Evolutionary conservation across 2,329 filamentous ascomycete genomes (phyloP).

Genomic region (Biscogniauxia marginata): DNA sequence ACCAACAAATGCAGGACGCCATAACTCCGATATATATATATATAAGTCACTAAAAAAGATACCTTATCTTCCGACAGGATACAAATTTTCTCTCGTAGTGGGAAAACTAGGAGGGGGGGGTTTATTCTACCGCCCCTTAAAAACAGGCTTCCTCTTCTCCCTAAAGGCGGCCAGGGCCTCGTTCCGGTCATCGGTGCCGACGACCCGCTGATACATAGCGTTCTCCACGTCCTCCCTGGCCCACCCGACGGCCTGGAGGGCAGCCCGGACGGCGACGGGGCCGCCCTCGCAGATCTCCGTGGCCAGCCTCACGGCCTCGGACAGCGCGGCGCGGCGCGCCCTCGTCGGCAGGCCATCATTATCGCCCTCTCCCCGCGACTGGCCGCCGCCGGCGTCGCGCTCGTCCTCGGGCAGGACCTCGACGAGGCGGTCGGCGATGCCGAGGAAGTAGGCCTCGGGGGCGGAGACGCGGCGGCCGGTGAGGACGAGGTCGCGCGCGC

Average conservation of each 20-base stretch:
- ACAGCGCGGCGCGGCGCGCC: slow-evolving; percentile 67
- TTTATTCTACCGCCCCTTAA: slow-evolving; percentile 49
- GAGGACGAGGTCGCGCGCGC: slow-evolving; percentile 86
- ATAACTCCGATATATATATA: no score
- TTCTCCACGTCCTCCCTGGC: slow-evolving; percentile 78
- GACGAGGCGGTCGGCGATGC: slow-evolving; percentile 85
- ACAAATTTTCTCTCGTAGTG: no score
- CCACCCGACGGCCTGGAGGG: slow-evolving; percentile 73
- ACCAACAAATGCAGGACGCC: no score
- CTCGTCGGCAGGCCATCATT: slow-evolving; percentile 47
- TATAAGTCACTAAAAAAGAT: no score
- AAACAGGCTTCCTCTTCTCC: slow-evolving; percentile 60
- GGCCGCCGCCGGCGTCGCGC: slow-evolving; percentile 39
- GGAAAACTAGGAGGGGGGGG: no score
- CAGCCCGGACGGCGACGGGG: slow-evolving; percentile 78
- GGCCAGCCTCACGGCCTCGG: slow-evolving; percentile 75
- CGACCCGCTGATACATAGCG: slow-evolving; percentile 78
- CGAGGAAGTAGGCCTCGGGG: slow-evolving; percentile 86
- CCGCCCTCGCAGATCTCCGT: slow-evolving; percentile 86
- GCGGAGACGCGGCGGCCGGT: slow-evolving; percentile 84
- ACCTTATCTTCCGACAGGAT: no score
- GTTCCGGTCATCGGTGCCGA: slow-evolving; percentile 79
- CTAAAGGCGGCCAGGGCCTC: slow-evolving; percentile 85
- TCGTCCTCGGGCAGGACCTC: slow-evolving; percentile 66
- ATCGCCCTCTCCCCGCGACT: slow-evolving; percentile 32